These are phyloP conservation scores for Metrosideros polymorpha DNA, from an alignment of 441 rosid genomes.

Conservation along the genomic window DNA sequence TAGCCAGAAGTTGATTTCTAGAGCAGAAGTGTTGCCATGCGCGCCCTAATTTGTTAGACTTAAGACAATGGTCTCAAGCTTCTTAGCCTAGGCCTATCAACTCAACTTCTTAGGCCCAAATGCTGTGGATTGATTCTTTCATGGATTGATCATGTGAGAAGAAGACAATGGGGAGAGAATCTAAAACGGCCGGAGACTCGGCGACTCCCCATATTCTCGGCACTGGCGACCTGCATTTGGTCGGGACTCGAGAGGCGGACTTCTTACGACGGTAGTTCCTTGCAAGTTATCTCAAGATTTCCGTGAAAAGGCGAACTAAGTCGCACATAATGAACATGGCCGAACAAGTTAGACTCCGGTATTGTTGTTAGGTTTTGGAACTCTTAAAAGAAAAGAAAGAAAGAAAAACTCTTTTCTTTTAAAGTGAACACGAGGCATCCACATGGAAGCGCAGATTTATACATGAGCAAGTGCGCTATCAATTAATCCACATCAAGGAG, in stretches of 20 bases:
- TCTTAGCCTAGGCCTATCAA: not conserved
- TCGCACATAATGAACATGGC: not conserved
- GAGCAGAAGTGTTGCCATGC: too few species aligned
- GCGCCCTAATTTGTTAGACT: not conserved
- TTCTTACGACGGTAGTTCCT: rapidly evolving
- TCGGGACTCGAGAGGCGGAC: not conserved
- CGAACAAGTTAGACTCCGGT: not conserved
- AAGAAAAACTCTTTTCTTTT: too few species aligned
- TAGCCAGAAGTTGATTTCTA: too few species aligned
- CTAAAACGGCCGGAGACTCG: not conserved
- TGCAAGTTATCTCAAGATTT: not conserved
- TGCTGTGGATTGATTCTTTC: not conserved
- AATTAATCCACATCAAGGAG: not conserved
- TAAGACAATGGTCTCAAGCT: not conserved
- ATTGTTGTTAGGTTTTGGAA: not conserved
- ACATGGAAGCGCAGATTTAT: not conserved
- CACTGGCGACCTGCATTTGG: not conserved
- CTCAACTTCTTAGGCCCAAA: not conserved
- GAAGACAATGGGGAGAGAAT: not conserved
- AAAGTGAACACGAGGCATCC: not conserved
- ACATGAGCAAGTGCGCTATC: not conserved
- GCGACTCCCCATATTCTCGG: not conserved
- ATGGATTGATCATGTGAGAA: not conserved
- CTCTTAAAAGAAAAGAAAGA: not conserved
- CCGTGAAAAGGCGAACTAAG: not conserved